phyloP scores from a whole-genome alignment of 805 yeast genomes.

The Candida sphagnicola region DNA sequence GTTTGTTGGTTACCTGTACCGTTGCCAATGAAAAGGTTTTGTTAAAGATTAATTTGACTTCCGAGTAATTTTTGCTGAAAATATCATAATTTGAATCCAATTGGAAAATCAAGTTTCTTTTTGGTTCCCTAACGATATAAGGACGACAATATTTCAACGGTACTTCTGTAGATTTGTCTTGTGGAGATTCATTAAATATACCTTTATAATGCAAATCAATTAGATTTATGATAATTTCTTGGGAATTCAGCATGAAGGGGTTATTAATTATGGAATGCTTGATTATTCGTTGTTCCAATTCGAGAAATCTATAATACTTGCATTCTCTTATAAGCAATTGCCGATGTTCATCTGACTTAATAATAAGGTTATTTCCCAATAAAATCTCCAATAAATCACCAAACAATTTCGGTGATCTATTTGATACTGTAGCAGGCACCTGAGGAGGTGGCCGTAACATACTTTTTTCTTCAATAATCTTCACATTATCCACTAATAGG shows the following conservation, averaged over 20 bases:
- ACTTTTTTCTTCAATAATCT: slow-evolving; percentile 33
- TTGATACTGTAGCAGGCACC: slow-evolving; percentile 49
- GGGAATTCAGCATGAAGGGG: slow-evolving; percentile 36
- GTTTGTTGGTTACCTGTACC: slow-evolving; percentile 21
- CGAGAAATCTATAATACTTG: slow-evolving; percentile 69
- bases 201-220: slow-evolving; percentile 44
- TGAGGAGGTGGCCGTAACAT: slow-evolving; percentile 78
- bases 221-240: slow-evolving; percentile 56
- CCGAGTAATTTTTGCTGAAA: slow-evolving; percentile 15
- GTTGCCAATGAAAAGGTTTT: slow-evolving; percentile 19
- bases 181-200: slow-evolving; percentile 17
- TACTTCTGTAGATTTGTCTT: slow-evolving; percentile 15
- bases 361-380: slow-evolving; percentile 48
- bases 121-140: slow-evolving; percentile 26
- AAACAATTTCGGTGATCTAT: slow-evolving; percentile 53
- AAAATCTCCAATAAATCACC: slow-evolving; percentile 51
- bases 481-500: slow-evolving; percentile 44
- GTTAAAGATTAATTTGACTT: slow-evolving; percentile 30
- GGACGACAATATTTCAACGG: slow-evolving; percentile 32
- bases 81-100: slow-evolving; percentile 16
- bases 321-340: slow-evolving; percentile 62
- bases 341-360: slow-evolving; percentile 54
- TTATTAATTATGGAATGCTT: slow-evolving; percentile 46
- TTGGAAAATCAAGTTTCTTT: slow-evolving; percentile 28
- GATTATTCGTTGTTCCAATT: slow-evolving; percentile 68